These are phyloP conservation scores for Oryza longistaminata DNA, from an alignment of 176 grass and related monocot genomes.

Conservation along the genomic window DNA sequence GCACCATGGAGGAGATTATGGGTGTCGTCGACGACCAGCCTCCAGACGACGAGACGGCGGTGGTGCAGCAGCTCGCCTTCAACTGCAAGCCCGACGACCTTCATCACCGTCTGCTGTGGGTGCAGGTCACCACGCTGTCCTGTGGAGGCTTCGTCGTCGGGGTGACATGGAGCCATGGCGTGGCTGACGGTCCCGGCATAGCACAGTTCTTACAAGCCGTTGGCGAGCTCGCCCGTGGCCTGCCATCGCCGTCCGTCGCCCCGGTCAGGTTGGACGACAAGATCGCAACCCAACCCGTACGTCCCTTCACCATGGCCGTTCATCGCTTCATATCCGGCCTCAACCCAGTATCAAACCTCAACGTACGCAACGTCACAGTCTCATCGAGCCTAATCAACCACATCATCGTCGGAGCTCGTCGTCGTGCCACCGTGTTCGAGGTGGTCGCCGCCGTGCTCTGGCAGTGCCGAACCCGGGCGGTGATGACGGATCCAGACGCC, in stretches of 20 bases:
- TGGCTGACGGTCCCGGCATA: constrained; percentile 4
- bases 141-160: constrained; percentile 39
- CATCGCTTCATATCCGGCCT: no score
- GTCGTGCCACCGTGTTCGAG: constrained; percentile 41
- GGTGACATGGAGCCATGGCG: constrained; percentile 30
- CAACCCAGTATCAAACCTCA: not conserved
- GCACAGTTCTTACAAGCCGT: constrained; percentile 29
- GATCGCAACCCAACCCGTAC: no score
- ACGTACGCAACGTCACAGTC: constrained; percentile 13
- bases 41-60: no score
- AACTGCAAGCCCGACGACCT: not conserved
- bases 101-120: constrained; percentile 1
- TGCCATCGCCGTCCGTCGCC: no score
- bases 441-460: constrained; percentile 31
- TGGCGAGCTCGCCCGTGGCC: not conserved
- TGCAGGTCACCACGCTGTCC: constrained; percentile 33
- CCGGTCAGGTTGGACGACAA: no score
- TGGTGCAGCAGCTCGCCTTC: not conserved
- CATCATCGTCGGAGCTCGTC: constrained; percentile 1
- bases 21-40: no score
- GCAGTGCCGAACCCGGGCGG: constrained; percentile 31
- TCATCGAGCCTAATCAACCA: not conserved
- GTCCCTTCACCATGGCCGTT: no score
- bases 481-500: not conserved
- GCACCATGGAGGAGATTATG: no score